A percentile compares a stretch with the other conserved stretches of the same genome.
Evolutionary conservation across 345 rosid genomes (phyloP).

Genomic region (Citrus glauca): DNA sequence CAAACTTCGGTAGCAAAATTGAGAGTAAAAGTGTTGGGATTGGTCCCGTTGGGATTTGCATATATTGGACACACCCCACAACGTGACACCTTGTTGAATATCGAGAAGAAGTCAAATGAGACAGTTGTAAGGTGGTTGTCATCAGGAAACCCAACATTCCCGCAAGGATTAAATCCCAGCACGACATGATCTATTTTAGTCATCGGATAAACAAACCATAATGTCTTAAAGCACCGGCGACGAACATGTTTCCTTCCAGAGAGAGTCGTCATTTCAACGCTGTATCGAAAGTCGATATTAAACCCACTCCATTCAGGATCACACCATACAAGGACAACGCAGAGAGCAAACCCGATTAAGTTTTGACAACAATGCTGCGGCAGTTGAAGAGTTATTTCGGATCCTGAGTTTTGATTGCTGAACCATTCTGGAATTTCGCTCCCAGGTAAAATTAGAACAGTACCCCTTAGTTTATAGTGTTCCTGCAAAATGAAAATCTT

Average conservation of each 20-base stretch:
- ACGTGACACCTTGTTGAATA: not conserved
- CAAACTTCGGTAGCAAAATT: not conserved
- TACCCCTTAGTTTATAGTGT: not conserved
- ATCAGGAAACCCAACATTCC: not conserved
- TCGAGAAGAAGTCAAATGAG: not conserved
- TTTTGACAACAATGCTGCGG: not conserved
- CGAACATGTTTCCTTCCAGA: not conserved
- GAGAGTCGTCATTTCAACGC: not conserved
- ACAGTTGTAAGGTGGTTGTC: not conserved
- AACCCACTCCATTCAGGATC: not conserved
- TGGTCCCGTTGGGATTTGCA: not conserved
- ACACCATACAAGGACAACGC: not conserved
- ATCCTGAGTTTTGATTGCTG: not conserved
- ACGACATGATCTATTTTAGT: not conserved
- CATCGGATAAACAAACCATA: too few species aligned
- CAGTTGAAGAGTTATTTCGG: not conserved
- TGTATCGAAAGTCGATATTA: not conserved
- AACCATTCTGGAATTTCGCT: not conserved
- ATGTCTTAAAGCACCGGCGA: not conserved
- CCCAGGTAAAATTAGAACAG: not conserved
- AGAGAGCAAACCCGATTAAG: not conserved
- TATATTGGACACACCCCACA: not conserved
- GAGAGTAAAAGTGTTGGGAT: not conserved
- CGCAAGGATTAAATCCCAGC: not conserved
- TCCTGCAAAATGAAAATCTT: not conserved